phyloP scores from a whole-genome alignment of 306 rosid species.

The Herpetospermum pedunculosum region DNA sequence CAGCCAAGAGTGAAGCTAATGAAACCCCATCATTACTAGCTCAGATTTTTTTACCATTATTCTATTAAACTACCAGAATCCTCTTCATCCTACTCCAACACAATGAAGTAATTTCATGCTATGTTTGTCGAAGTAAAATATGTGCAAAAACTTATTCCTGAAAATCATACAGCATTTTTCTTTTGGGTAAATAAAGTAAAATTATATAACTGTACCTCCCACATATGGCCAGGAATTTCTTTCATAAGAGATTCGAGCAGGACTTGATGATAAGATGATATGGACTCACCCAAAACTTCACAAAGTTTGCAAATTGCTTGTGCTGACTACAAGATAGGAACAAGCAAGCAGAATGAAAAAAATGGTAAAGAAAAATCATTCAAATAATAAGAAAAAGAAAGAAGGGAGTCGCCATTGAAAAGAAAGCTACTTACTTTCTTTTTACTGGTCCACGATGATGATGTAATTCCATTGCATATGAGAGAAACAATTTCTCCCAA shows the following conservation, averaged over 20 bases:
- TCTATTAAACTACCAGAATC: background rate
- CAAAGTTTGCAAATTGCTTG: constrained; percentile 74
- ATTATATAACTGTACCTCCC: constrained; percentile 60
- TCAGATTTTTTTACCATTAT: background rate
- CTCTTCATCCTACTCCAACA: background rate
- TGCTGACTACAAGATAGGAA: constrained; percentile 55
- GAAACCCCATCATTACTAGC: background rate
- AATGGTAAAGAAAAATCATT: constrained; percentile 1
- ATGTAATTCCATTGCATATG: constrained; percentile 56
- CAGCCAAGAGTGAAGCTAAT: background rate
- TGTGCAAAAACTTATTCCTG: background rate
- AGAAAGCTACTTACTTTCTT: constrained; percentile 40
- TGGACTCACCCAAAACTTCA: constrained; percentile 88
- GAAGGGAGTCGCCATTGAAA: constrained; percentile 1
- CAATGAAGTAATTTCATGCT: background rate
- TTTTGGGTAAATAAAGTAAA: background rate
- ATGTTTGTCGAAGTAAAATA: background rate
- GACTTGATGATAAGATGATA: constrained; percentile 51
- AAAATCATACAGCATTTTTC: background rate
- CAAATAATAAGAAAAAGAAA: constrained; percentile 9
- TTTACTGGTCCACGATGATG: constrained; percentile 83
- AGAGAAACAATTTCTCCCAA: constrained; percentile 71
- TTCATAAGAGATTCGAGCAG: constrained; percentile 72
- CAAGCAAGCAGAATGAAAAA: constrained; percentile 12
- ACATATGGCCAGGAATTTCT: constrained; percentile 83